Conservation (phyloP, 2,329 filamentous ascomycete species). For the Cladosporium sp. region DNA sequence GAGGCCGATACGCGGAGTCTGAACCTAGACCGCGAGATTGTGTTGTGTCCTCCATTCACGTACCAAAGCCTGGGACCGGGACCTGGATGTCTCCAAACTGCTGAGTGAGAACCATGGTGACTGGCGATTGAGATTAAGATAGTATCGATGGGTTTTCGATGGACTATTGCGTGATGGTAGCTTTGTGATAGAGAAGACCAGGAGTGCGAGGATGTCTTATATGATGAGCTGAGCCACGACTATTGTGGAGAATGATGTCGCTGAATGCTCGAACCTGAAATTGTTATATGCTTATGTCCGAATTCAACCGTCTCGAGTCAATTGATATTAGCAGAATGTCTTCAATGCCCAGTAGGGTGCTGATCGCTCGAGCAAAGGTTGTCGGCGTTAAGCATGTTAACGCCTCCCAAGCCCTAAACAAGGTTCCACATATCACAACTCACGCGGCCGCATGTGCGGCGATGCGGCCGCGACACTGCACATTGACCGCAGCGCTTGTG, state of each 20-base stretch:
- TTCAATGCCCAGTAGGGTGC: neutral
- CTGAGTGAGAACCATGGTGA: constrained; percentile 13
- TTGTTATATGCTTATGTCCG: neutral
- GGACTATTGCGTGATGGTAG: neutral
- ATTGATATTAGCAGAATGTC: neutral
- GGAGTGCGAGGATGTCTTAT: neutral
- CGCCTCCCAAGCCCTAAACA: neutral
- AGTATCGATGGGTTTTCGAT: neutral
- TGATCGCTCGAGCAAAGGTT: neutral
- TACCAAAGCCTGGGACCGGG: constrained; percentile 46
- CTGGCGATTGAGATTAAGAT: neutral
- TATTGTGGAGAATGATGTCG: neutral
- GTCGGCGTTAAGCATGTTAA: neutral
- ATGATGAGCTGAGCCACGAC: neutral
- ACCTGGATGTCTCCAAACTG: constrained; percentile 19
- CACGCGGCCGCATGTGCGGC: neutral
- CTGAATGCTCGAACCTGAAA: neutral
- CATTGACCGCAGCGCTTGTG: neutral
- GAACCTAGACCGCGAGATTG: neutral
- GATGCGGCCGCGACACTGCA: neutral
- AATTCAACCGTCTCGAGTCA: neutral
- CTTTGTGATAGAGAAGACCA: neutral
- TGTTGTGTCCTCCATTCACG: neutral
- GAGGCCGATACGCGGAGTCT: neutral
- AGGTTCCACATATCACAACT: neutral